Evolutionary conservation across 176 grass and related monocot species (phyloP).

Genomic region (Bromus sterilis): DNA sequence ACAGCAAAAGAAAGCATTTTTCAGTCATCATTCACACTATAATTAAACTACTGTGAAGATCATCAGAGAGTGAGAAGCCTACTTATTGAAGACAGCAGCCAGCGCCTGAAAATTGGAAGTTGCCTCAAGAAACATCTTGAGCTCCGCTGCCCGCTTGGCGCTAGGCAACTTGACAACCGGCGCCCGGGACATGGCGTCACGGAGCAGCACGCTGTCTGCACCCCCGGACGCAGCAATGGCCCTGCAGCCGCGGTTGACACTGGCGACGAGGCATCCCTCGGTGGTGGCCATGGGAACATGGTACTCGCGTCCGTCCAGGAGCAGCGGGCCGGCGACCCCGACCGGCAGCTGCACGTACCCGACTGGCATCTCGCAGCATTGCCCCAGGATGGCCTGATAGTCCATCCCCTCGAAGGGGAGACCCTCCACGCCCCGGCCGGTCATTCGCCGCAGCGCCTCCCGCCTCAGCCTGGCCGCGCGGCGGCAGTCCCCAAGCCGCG

Average conservation of each 20-base stretch:
- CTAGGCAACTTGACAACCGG: conserved; percentile 49
- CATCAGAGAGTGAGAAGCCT: conserved; percentile 3
- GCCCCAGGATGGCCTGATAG: conserved; percentile 50
- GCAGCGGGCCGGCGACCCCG: conserved; percentile 58
- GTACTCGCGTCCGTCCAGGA: conserved; percentile 47
- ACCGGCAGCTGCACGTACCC: conserved; percentile 62
- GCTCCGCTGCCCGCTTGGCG: conserved; percentile 38
- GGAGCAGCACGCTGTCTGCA: conserved; percentile 38
- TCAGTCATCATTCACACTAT: neutral
- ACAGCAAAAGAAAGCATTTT: neutral
- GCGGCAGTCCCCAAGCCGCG: conserved; percentile 38
- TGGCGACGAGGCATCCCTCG: conserved; percentile 74
- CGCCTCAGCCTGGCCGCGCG: conserved; percentile 47
- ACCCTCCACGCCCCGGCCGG: conserved; percentile 44
- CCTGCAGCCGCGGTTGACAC: conserved; percentile 61
- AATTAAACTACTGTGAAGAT: neutral
- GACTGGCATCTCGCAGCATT: conserved; percentile 73
- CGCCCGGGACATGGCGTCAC: conserved; percentile 57
- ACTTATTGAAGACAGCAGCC: conserved; percentile 55
- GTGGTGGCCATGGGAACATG: conserved; percentile 72
- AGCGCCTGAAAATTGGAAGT: conserved; percentile 46
- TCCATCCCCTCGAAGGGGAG: conserved; percentile 65
- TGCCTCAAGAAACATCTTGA: conserved; percentile 53
- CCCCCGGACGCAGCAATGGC: conserved; percentile 53
- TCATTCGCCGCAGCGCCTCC: conserved; percentile 58